Base-by-base conservation (phyloP, 345 rosid genomes). In the Isatis tinctoria region DNA sequence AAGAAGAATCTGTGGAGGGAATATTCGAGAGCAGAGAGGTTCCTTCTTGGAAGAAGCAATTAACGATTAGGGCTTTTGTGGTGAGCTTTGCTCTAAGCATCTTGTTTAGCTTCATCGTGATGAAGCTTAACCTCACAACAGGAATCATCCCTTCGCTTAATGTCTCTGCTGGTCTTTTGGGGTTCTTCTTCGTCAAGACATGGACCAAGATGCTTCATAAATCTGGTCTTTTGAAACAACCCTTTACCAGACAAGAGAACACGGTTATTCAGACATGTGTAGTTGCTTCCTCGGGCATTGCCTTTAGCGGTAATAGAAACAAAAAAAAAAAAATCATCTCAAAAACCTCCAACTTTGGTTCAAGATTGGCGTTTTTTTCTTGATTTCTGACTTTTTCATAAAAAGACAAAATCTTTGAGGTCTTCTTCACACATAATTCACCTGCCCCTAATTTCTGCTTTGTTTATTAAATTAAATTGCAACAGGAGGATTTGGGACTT, bases 241-340 rank as follows among this genome's bases (percentile, higher is more conserved):
- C 95, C 12, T 93, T 90, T 76, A 88, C 98, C 0, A 74, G 97
- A 54, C 98, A 93, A 74, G 95, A 92, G 74, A 92, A 88, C 26
- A 90, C 97, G 3, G 95, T 92, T 67, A 86, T 92, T 49, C 97
- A 92, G 62, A 92, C 97, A 3, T 90, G 92, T 67, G 87, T 90
- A 1, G 97, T 92, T 60, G 98, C 98, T 26, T 90, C 98, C 20
- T 90, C 97, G 3, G 98, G 98, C 59, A 93, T 93, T 62, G 98
- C 98, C 35, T 93, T 90, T 73, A 93, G 98, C 87, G 86, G 97
- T 93, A 87, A 24, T 67, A 68, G 16, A 49, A 67, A 75, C 69
- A 60, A 49, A 49, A 4, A 28, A 3, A 22, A n/a, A n/a, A n/a
- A n/a, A n/a, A n/a, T n/a, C n/a, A 54, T 54, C 20, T 40, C 16